Percentiles rank a stretch among this genome's conserved stretches.
These are phyloP conservation scores for Polytrichum commune DNA, from an alignment of 225 moss, liverwort and hornwort species.

Conservation along the genomic window DNA sequence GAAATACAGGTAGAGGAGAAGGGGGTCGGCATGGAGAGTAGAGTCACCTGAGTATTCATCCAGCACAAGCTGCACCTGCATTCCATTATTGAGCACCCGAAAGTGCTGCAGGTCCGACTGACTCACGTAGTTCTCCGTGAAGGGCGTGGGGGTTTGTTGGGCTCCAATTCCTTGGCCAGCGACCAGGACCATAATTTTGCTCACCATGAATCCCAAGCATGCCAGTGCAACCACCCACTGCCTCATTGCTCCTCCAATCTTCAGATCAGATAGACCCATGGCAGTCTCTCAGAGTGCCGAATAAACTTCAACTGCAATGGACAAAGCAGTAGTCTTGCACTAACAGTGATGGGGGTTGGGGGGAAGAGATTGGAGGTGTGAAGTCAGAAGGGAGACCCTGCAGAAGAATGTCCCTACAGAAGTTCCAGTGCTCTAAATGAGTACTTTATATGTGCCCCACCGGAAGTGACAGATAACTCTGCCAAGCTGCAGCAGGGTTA, in stretches of 20 bases:
- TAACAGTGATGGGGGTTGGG: not conserved
- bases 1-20: no score
- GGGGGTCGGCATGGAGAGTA: not conserved
- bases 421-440: no score
- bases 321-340: not conserved
- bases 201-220: slow-evolving; percentile 4
- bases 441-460: no score
- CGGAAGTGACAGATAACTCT: no score
- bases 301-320: no score
- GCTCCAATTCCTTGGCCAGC: slow-evolving; percentile 24
- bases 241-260: slow-evolving; percentile 7
- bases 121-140: slow-evolving; percentile 33
- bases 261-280: slow-evolving; percentile 8
- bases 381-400: not conserved
- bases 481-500: no score
- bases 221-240: slow-evolving; percentile 7
- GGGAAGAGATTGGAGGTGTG: not conserved
- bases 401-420: not conserved
- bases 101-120: slow-evolving; percentile 39
- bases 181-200: slow-evolving; percentile 4
- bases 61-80: slow-evolving; percentile 43
- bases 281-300: not conserved
- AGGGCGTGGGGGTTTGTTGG: slow-evolving; percentile 16
- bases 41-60: slow-evolving; percentile 38
- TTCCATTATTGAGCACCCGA: slow-evolving; percentile 29